Percentiles rank a stretch among this genome's conserved stretches.
These are phyloP conservation scores for Scenedesmus sp. DNA, from an alignment of 163 green algal genomes.

Conservation along the genomic window DNA sequence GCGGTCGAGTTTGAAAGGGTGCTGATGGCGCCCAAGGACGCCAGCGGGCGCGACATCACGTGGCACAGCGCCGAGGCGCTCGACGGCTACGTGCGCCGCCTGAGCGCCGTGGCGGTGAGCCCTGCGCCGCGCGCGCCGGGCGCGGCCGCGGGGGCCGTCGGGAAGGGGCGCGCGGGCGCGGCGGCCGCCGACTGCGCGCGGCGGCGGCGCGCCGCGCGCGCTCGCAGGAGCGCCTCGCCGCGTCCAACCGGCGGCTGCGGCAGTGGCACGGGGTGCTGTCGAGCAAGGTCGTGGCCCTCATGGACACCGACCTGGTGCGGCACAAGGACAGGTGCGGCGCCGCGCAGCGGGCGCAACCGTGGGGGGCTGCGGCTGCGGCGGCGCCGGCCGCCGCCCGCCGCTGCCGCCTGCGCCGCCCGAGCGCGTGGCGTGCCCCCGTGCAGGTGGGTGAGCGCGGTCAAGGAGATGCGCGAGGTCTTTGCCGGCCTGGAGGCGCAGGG, in stretches of 20 bases:
- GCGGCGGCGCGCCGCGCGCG: neutral
- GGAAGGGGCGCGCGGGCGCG: no score
- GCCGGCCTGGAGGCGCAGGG: conserved; percentile 69
- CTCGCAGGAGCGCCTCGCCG: conserved; percentile 62
- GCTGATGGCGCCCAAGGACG: conserved; percentile 76
- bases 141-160: no score
- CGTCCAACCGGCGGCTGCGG: conserved; percentile 75
- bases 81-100: conserved; percentile 78
- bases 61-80: conserved; percentile 78
- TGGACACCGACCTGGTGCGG: conserved; percentile 69
- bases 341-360: neutral
- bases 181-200: no score
- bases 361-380: neutral
- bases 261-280: conserved; percentile 67
- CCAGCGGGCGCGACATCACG: conserved; percentile 75
- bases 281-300: conserved; percentile 73
- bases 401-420: no score
- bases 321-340: conserved; percentile 61
- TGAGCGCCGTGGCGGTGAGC: conserved; percentile 65
- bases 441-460: conserved; percentile 69
- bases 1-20: conserved; percentile 83
- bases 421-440: no score
- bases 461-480: conserved; percentile 79
- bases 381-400: neutral
- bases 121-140: no score